phyloP scores from a whole-genome alignment of 495 filamentous ascomycete species.

The Gamarada debralockiae region DNA sequence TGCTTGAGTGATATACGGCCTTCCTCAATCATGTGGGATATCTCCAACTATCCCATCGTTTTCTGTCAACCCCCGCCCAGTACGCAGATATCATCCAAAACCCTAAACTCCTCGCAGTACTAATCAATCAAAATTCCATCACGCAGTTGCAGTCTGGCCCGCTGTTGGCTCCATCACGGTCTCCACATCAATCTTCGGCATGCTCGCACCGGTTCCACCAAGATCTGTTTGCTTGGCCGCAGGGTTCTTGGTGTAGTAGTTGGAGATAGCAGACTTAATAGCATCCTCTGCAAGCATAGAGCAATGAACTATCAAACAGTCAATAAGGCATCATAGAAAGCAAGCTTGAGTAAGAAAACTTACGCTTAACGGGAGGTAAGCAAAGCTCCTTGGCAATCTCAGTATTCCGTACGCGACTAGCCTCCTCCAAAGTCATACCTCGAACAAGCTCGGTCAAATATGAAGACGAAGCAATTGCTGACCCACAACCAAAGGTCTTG shows the following conservation, averaged over 20 bases:
- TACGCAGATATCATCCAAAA: not conserved
- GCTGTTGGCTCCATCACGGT: constrained; percentile 28
- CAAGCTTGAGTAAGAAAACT: constrained; percentile 29
- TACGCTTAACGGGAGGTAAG: constrained; percentile 89
- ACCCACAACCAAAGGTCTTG: constrained; percentile 98
- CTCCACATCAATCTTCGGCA: constrained; percentile 51
- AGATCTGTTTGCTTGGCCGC: constrained; percentile 68
- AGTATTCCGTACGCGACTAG: constrained; percentile 86
- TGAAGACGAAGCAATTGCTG: constrained; percentile 85
- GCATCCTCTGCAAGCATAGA: constrained; percentile 99
- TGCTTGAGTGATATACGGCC: no score
- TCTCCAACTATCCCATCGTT: no score
- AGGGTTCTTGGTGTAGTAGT: constrained; percentile 96
- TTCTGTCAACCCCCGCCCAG: not conserved
- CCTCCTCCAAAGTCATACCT: constrained; percentile 95
- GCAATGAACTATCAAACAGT: constrained; percentile 70
- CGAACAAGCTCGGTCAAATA: constrained; percentile 91
- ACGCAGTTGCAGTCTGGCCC: constrained; percentile 18
- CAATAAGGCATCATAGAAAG: constrained; percentile 2
- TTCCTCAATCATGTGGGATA: no score
- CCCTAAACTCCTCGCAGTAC: not conserved
- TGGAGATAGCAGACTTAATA: constrained; percentile 97
- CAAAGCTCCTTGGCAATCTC: constrained; percentile 97
- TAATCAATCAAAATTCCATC: constrained; percentile 7
- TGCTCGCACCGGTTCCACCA: constrained; percentile 59